Base-by-base conservation (phyloP, 108 stramenopile species). In the Stephanodiscus triporus region DNA sequence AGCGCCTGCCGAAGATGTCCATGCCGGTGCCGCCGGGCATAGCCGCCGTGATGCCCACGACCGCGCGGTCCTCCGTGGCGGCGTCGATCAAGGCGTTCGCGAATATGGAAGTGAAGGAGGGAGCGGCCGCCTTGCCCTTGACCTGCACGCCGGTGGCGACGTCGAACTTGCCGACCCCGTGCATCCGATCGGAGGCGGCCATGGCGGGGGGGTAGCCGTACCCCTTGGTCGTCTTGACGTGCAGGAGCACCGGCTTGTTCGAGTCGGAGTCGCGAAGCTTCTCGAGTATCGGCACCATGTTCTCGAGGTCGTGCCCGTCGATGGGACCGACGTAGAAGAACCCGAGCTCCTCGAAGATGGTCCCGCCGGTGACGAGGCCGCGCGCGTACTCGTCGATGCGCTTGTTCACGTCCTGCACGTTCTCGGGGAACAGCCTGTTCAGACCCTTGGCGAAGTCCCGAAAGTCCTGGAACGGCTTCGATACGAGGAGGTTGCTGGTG, bases 21-120 rank as follows among this genome's bases (percentile, higher is more conserved):
- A 98, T 97, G 48, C 98, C 98, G 0, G 98, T 98, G 17, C 98
- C 98, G 27, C 97, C 98, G 2, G 98, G 98, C 98, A 98, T 98
- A 68, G 98, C 98, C 24, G 98, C 98, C 29, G 98, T 98, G 76
- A 98, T 98, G 50, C 97, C 98, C 11, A 97, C 94, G 67, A 98
- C 81, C 29, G 86, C 74, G 16, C 94, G 87, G 78, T 98, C 98
- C 58, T 97, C 93, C 16, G 89, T 88, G 48, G 98, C 98, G 17
- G 89, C 86, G 56, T 95, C 94, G 60, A 96, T 94, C 43, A 98
- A 77, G 13, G 94, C 73, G 68, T 97, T 96, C 63, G 98, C 98
- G 82, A 98, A 98, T 53, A 97, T 87, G 20, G 92, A 91, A n/a
- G 98, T 98, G 40, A 97, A 82, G 42, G 86, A 88, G 16, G 95